These are phyloP conservation scores for Paramyrothecium sp. DNA, from an alignment of 2,329 filamentous ascomycete species.

Conservation along the genomic window DNA sequence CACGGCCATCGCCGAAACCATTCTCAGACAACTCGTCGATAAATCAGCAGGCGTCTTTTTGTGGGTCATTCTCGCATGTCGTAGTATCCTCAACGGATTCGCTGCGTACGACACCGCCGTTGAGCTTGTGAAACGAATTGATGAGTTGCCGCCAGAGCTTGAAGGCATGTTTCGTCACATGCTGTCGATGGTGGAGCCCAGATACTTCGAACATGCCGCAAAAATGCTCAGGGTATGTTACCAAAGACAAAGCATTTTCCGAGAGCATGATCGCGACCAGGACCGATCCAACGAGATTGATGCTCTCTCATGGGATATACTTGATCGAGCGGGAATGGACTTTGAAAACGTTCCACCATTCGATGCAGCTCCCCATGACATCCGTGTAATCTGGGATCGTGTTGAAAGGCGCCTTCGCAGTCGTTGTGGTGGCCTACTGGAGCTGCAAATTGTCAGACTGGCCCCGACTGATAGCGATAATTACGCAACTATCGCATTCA, in stretches of 20 bases:
- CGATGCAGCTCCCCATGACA: background rate
- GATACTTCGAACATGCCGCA: background rate
- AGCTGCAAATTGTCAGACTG: background rate
- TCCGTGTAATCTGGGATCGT: background rate
- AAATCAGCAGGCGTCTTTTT: conserved; percentile 5
- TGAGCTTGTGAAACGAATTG: background rate
- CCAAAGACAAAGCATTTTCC: background rate
- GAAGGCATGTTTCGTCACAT: conserved; percentile 6
- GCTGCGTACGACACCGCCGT: background rate
- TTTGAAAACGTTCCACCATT: background rate
- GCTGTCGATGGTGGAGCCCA: background rate
- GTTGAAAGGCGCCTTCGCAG: background rate
- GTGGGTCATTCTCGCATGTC: conserved; percentile 7
- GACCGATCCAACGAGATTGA: background rate
- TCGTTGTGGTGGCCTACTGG: background rate
- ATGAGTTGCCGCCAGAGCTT: conserved; percentile 4
- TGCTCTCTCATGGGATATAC: background rate
- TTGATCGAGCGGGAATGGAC: background rate
- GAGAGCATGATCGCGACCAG: background rate
- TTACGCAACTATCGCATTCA: background rate
- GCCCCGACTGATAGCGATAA: background rate
- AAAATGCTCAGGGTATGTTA: background rate
- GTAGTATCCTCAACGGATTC: background rate
- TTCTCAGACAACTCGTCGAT: background rate
- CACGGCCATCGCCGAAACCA: background rate